A percentile compares a stretch with the other conserved stretches of the same genome.
Evolutionary conservation across 805 yeast genomes (phyloP).

Genomic region (Suhomyces vadensis): DNA sequence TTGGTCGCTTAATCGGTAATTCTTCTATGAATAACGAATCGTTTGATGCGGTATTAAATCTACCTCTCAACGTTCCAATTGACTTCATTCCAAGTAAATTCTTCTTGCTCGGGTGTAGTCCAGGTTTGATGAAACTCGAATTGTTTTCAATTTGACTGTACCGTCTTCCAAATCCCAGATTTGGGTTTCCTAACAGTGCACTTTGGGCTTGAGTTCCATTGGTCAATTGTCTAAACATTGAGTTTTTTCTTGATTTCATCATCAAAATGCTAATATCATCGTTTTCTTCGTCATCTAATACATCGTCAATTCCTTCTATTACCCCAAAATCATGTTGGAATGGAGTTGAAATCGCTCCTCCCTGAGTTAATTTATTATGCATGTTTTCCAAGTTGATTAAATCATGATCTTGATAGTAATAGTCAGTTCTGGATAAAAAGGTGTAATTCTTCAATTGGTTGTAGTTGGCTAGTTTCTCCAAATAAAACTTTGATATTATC

Average conservation of each 20-base stretch:
- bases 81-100: conserved; percentile 29
- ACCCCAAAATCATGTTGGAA: conserved; percentile 12
- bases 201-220: not conserved
- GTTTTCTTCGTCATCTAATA: conserved; percentile 15
- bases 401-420: conserved; percentile 33
- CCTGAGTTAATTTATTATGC: conserved; percentile 12
- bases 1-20: not conserved
- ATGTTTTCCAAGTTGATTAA: conserved; percentile 20
- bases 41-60: conserved; percentile 39
- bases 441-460: conserved; percentile 35
- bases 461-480: conserved; percentile 14
- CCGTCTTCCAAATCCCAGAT: conserved; percentile 11
- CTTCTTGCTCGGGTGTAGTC: not conserved
- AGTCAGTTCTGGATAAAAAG: conserved; percentile 32
- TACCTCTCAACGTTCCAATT: conserved; percentile 32
- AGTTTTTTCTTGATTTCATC: conserved; percentile 28
- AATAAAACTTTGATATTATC: conserved; percentile 22
- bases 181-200: not conserved
- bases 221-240: conserved; percentile 16
- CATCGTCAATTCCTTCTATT: conserved; percentile 6
- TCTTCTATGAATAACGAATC: conserved; percentile 37
- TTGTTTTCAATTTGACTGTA: conserved; percentile 17
- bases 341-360: conserved; percentile 8
- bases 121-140: conserved; percentile 8
- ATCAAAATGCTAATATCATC: conserved; percentile 28